A percentile compares a stretch with the other conserved stretches of the same genome.
Conservation (phyloP, 1,284 basidiomycete genomes). For the Heimioporus punctisporus region DNA sequence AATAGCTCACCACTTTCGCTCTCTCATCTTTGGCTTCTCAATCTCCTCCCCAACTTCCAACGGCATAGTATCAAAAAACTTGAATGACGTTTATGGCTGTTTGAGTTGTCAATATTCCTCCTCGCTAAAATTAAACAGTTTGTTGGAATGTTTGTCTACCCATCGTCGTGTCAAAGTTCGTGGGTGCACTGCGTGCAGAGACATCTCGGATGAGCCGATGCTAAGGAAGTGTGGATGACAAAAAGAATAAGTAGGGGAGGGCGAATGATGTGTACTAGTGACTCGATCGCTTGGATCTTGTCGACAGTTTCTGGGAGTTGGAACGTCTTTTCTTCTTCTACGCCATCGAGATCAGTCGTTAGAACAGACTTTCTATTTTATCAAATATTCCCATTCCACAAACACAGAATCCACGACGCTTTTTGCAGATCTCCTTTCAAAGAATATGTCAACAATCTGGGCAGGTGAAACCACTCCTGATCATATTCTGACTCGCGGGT, state of each 20-base stretch:
- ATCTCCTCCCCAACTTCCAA: constrained; percentile 56
- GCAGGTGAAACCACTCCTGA: too few relatives aligned
- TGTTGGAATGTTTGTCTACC: constrained; percentile 73
- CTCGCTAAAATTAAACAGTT: constrained; percentile 74
- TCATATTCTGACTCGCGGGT: too few relatives aligned
- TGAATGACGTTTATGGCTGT: constrained; percentile 60
- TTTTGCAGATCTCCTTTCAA: too few relatives aligned
- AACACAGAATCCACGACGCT: constrained; percentile 54
- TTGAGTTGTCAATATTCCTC: constrained; percentile 67
- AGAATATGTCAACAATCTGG: too few relatives aligned
- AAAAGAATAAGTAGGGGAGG: too few relatives aligned
- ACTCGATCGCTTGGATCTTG: constrained; percentile 65
- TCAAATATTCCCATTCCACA: constrained; percentile 40
- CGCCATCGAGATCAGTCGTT: neutral
- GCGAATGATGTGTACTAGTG: constrained; percentile 51
- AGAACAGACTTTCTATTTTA: constrained; percentile 44
- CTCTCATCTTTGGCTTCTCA: constrained; percentile 43
- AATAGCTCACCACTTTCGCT: constrained; percentile 46
- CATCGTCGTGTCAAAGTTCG: constrained; percentile 77
- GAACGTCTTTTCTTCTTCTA: constrained; percentile 85
- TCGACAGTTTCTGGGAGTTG: constrained; percentile 73
- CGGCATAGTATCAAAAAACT: constrained; percentile 58
- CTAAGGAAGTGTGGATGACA: constrained; percentile 1
- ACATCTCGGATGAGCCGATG: constrained; percentile 73
- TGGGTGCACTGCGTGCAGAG: constrained; percentile 80